Evolutionary conservation across 441 rosid genomes (phyloP).

Genomic region (Adansonia gregorii): DNA sequence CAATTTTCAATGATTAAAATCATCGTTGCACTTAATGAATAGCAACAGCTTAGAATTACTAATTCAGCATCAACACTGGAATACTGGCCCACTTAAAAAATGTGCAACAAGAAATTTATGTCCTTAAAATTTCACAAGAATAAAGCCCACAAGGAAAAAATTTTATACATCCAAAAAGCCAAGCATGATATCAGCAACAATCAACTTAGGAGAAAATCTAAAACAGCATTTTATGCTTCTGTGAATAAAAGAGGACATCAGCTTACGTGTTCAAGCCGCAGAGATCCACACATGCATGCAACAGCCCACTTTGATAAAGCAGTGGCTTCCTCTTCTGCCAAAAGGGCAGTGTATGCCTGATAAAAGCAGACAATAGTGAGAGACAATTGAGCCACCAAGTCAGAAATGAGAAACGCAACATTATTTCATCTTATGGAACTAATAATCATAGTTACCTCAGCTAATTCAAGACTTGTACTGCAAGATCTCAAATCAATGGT

Average conservation of each 20-base stretch:
- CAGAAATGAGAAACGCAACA: slow-evolving; percentile 8
- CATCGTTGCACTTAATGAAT: not conserved
- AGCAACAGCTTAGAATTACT: not conserved
- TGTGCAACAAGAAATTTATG: not conserved
- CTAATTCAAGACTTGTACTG: slow-evolving; percentile 67
- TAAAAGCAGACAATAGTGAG: slow-evolving; percentile 33
- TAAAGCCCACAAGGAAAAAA: not conserved
- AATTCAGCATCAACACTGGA: slow-evolving; percentile 19
- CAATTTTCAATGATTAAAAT: not conserved
- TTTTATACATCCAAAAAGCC: not conserved
- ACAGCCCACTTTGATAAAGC: slow-evolving; percentile 89
- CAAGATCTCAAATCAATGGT: slow-evolving; percentile 72
- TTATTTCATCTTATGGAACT: slow-evolving; percentile 14
- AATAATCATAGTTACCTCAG: slow-evolving; percentile 59
- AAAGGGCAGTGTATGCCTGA: slow-evolving; percentile 74
- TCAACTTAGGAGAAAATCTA: not conserved
- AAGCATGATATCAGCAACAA: slow-evolving; percentile 12
- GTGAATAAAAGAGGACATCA: slow-evolving; percentile 6
- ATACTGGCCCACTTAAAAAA: not conserved
- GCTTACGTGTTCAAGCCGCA: slow-evolving; percentile 85
- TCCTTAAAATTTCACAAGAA: not conserved
- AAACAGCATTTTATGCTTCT: not conserved
- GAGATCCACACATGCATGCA: slow-evolving; percentile 87
- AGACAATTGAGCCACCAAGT: slow-evolving; percentile 14
- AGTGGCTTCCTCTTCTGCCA: slow-evolving; percentile 87